Evolutionary conservation across 2,329 filamentous ascomycete species (phyloP), one percentile per base, ranked within the genome.

Genomic region (Daldinia sp.): DNA sequence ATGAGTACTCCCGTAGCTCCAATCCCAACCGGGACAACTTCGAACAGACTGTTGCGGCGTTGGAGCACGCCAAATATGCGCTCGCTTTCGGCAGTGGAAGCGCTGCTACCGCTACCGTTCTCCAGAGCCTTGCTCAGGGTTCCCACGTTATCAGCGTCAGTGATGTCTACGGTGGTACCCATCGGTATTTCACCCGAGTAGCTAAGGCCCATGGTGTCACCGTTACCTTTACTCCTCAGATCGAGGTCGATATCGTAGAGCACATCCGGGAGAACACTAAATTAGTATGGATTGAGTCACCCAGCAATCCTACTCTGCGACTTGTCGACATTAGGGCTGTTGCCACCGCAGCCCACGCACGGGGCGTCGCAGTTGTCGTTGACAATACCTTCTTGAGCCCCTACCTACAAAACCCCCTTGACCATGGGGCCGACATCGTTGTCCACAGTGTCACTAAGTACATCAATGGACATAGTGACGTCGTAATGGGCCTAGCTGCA

Each of bases 391-490:
- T 99, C 83, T 84, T 98, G 75, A 94, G 91, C 64, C 95, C 95
- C 29, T 99, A 98, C 77, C 86, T 99, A 48, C 95, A 99, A 81
- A 98, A 97, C 79, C 95, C 95, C 3, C 87, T 99, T 58, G 90
- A 96, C 75, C 92, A 94, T 76, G 95, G 95, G 71, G 95, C 95
- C 70, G 95, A 99, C 78, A 94, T 98, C 68, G 94, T 98, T 70
- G 91, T 98, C 41, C 94, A 98, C 84, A 94, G 90, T 57, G 95
- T 99, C 58, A 99, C 95, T 43, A 99, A 99, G 82, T 99, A 98
- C 81, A 98, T 99, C 82, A 98, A 98, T 78, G 95, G 95, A 51
- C 95, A 99, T 82, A 86, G 88, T 76, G 95, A 99, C 77, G 95
- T 99, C 7, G 89, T 98, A 72, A 99, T 99, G 95, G 95, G 95